Conservation (phyloP, 1,139 yeast species). For the Pichia sp. region DNA sequence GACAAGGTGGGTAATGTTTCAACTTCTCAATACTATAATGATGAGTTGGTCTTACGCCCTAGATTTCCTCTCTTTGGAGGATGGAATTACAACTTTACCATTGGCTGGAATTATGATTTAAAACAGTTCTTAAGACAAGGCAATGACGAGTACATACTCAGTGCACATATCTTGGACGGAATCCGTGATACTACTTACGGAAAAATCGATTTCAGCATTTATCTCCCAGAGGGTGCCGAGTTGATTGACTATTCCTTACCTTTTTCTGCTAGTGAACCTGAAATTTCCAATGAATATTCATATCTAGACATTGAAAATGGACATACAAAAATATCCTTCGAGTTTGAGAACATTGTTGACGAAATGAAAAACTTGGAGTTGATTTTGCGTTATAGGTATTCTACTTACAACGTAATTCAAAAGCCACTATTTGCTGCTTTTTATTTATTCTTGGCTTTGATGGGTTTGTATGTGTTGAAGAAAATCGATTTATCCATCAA, state of each 20-base stretch:
- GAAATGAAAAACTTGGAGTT: conserved; percentile 59
- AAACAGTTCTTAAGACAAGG: conserved; percentile 40
- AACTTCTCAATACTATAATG: conserved; percentile 52
- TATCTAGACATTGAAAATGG: conserved; percentile 78
- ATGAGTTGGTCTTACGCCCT: conserved; percentile 65
- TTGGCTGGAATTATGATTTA: conserved; percentile 79
- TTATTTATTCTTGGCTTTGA: conserved; percentile 58
- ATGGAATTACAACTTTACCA: conserved; percentile 92
- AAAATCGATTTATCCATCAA: conserved; percentile 36
- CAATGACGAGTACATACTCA: conserved; percentile 48
- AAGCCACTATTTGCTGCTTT: conserved; percentile 69
- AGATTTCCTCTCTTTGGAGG: conserved; percentile 93
- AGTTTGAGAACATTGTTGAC: conserved; percentile 63
- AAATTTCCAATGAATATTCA: conserved; percentile 47
- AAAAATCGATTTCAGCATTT: conserved; percentile 54
- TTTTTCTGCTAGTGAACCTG: conserved; percentile 38
- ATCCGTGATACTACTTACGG: conserved; percentile 67
- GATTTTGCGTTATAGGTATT: conserved; percentile 58
- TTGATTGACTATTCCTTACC: conserved; percentile 59
- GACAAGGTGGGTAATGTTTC: conserved; percentile 96
- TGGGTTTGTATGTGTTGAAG: conserved; percentile 50
- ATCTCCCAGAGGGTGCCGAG: conserved; percentile 86
- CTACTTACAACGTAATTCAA: conserved; percentile 46
- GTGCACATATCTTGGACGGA: conserved; percentile 71
- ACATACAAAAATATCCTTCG: conserved; percentile 69